Conservation (phyloP, 2,329 filamentous ascomycete species). For the Zasmidium angulare region DNA sequence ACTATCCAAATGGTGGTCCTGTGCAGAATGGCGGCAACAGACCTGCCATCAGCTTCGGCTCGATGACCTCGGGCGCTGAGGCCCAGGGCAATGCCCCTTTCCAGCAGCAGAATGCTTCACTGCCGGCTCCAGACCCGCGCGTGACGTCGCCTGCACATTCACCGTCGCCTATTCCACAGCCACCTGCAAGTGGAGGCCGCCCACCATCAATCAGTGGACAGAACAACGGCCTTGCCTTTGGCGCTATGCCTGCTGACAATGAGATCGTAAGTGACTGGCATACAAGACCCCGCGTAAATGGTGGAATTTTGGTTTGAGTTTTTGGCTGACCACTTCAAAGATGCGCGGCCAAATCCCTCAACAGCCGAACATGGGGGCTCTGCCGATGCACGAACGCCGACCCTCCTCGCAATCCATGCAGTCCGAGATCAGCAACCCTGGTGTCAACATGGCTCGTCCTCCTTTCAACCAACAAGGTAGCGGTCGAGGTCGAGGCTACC, state of each 20-base stretch:
- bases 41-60: slow-evolving; percentile 77
- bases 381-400: slow-evolving; percentile 75
- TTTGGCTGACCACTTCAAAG: slow-evolving; percentile 15
- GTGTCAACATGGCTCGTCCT: slow-evolving; percentile 39
- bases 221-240: slow-evolving; percentile 74
- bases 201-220: slow-evolving; percentile 73
- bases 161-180: slow-evolving; percentile 89
- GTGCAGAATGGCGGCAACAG: slow-evolving; percentile 49
- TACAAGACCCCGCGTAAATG: slow-evolving; percentile 17
- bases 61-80: slow-evolving; percentile 63
- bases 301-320: neutral
- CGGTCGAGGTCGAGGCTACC: slow-evolving; percentile 50
- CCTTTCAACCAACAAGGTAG: slow-evolving; percentile 41
- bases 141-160: slow-evolving; percentile 83
- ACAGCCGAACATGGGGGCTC: slow-evolving; percentile 37
- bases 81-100: slow-evolving; percentile 61
- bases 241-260: slow-evolving; percentile 72
- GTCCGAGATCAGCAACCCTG: slow-evolving; percentile 66
- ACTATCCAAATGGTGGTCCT: slow-evolving; percentile 73
- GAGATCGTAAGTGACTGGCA: slow-evolving; percentile 60
- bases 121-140: slow-evolving; percentile 65
- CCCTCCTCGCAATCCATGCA: slow-evolving; percentile 84
- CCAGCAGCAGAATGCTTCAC: slow-evolving; percentile 60
- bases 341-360: slow-evolving; percentile 24
- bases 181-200: slow-evolving; percentile 76